Evolutionary conservation across 2,329 filamentous ascomycete genomes (phyloP).

Genomic region (Geosmithia flava): DNA sequence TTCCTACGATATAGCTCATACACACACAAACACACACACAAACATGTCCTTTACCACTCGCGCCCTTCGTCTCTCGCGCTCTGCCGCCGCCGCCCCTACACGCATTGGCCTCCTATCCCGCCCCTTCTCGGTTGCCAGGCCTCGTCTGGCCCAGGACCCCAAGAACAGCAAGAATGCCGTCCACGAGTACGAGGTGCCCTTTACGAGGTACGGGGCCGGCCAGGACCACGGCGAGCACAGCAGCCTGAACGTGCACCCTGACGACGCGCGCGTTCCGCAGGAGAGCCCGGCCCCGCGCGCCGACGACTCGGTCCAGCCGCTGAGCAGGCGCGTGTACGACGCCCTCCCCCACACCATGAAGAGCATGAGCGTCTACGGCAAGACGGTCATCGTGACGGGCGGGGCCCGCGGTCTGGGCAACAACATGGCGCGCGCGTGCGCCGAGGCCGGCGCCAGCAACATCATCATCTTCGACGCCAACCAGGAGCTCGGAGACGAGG

Average conservation of each 20-base stretch:
- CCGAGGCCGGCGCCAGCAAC: conserved; percentile 62
- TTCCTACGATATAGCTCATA: background rate
- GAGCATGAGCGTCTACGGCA: conserved; percentile 57
- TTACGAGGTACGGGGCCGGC: conserved; percentile 35
- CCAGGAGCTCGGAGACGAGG: conserved; percentile 58
- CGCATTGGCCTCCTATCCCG: conserved; percentile 7
- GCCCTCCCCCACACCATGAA: conserved; percentile 52
- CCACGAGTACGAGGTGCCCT: conserved; percentile 43
- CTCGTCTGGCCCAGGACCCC: conserved; percentile 21
- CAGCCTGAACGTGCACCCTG: conserved; percentile 37
- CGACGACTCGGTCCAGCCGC: conserved; percentile 36
- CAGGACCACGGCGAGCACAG: conserved; percentile 38
- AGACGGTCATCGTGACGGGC: conserved; percentile 62
- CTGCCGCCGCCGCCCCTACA: conserved; percentile 10
- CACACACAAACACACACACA: conserved; percentile 8
- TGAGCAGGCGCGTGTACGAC: conserved; percentile 39
- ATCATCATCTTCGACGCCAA: conserved; percentile 69
- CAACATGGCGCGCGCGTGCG: conserved; percentile 66
- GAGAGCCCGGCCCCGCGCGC: conserved; percentile 23
- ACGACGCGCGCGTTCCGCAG: conserved; percentile 26
- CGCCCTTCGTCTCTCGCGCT: conserved; percentile 16
- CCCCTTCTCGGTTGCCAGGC: conserved; percentile 18
- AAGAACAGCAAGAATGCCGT: conserved; percentile 34
- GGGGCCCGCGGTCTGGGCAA: conserved; percentile 68
- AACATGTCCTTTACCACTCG: conserved; percentile 21